These are phyloP conservation scores for Venturia aucupariae DNA, from an alignment of 2,329 filamentous ascomycete species.

Conservation along the genomic window DNA sequence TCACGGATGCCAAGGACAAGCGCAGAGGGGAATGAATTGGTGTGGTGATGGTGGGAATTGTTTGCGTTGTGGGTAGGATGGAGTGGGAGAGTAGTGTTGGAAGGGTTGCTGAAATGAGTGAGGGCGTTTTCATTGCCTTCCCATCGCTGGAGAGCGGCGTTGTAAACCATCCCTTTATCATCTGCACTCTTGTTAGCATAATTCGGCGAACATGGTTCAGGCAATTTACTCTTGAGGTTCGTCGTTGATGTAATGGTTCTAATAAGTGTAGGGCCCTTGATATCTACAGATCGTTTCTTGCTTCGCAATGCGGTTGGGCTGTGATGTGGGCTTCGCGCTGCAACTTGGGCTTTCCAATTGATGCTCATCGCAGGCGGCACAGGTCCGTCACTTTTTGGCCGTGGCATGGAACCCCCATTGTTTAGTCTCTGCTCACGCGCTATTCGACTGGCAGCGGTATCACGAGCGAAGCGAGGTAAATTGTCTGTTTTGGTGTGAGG, in stretches of 20 bases:
- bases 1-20: constrained; percentile 9
- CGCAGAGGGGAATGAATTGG: constrained; percentile 7
- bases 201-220: not conserved
- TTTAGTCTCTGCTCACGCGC: constrained; percentile 52
- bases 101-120: constrained; percentile 52
- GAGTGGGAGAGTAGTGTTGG: constrained; percentile 26
- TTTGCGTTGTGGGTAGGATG: constrained; percentile 14
- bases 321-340: constrained; percentile 40
- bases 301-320: constrained; percentile 41
- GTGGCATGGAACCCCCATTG: constrained; percentile 20
- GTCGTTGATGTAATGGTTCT: constrained; percentile 65
- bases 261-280: constrained; percentile 75
- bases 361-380: constrained; percentile 41
- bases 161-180: constrained; percentile 94
- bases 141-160: constrained; percentile 78
- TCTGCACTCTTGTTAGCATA: constrained; percentile 39
- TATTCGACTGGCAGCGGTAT: constrained; percentile 57
- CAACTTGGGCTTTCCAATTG: constrained; percentile 51
- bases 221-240: constrained; percentile 65
- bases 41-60: constrained; percentile 16
- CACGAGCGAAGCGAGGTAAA: constrained; percentile 55
- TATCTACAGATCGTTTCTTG: constrained; percentile 28
- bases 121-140: constrained; percentile 91
- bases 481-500: constrained; percentile 33
- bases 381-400: constrained; percentile 38